Evolutionary conservation across 345 rosid species (phyloP), one percentile per base, ranked within the genome.

Genomic region (Lumnitzera racemosa): DNA sequence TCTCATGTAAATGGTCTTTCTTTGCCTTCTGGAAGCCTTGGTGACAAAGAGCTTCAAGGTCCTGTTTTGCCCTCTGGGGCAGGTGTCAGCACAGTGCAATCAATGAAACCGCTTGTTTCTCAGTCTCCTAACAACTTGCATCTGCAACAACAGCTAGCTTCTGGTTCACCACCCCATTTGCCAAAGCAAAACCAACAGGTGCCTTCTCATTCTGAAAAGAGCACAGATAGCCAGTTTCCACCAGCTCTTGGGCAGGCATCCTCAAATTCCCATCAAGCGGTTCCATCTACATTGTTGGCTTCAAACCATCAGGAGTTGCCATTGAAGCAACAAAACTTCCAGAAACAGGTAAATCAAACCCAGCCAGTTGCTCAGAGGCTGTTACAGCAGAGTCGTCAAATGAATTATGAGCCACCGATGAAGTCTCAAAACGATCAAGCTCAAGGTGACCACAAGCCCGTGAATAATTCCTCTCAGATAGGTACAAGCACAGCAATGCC

Each of bases 41-140:
- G 72, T 3, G 96, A 86, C 68, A 89, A 95, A 70, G 95, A 90
- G 66, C 86, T 81, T 67, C 91, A 84, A 66, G 89, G 83, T 64
- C 85, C 75, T 73, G 83, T 85, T 61, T 72, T 81, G 58, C 78
- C 73, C 68, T 70, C 94, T 24, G 91, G 85, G 55, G 51, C 83
- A 68, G 66, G 78, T 53, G 64, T 75, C 53, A 80, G 57, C 66
- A 59, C 90, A n/a, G 70, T 78, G 63, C 92, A 77, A 70, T 75
- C 76, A 53, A 76, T 94, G 46, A 90, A 88, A 76, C 62, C 91
- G 46, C 67, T 82, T 49, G 73, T 72, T 73, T 64, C 89, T 69
- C 89, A 76, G 67, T 60, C 87, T 59, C 69, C 75, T 56, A 84
- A 76, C 76, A 82, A 76, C 66, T 74, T 83, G 27, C 94, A 80